Conservation (phyloP, 2,329 filamentous ascomycete genomes). For the Aureobasidium sp. region DNA sequence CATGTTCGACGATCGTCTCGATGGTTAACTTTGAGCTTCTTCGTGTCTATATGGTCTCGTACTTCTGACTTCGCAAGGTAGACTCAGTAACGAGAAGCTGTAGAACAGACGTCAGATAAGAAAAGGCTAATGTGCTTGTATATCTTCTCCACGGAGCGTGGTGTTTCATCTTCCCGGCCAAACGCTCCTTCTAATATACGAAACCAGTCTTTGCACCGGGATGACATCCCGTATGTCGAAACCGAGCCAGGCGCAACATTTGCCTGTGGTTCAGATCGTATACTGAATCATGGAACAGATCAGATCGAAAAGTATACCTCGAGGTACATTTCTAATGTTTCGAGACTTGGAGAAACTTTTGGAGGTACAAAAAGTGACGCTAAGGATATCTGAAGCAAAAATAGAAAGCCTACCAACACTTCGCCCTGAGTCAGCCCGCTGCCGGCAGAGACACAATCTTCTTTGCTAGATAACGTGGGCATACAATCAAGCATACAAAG, state of each 20-base stretch:
- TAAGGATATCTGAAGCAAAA: constrained; percentile 3
- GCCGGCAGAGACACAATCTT: neutral
- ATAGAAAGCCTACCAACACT: constrained; percentile 7
- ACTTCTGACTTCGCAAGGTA: neutral
- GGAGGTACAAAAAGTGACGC: neutral
- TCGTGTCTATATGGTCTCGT: neutral
- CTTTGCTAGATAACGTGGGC: neutral
- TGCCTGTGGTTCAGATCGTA: neutral
- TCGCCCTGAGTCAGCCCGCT: neutral
- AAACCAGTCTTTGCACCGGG: neutral
- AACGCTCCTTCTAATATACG: neutral
- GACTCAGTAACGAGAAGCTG: neutral
- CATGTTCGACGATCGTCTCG: too few relatives aligned
- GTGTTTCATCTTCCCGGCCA: constrained; percentile 1
- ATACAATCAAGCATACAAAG: neutral
- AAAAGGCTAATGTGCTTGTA: neutral
- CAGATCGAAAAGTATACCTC: neutral
- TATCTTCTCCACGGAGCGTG: neutral
- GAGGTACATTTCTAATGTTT: neutral
- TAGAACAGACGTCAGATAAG: neutral
- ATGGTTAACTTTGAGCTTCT: neutral
- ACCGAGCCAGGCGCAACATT: neutral
- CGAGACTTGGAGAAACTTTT: neutral
- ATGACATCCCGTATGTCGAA: neutral
- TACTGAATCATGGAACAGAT: neutral